phyloP scores from a whole-genome alignment of 2,329 filamentous ascomycete genomes.

The Epichloe baconii region DNA sequence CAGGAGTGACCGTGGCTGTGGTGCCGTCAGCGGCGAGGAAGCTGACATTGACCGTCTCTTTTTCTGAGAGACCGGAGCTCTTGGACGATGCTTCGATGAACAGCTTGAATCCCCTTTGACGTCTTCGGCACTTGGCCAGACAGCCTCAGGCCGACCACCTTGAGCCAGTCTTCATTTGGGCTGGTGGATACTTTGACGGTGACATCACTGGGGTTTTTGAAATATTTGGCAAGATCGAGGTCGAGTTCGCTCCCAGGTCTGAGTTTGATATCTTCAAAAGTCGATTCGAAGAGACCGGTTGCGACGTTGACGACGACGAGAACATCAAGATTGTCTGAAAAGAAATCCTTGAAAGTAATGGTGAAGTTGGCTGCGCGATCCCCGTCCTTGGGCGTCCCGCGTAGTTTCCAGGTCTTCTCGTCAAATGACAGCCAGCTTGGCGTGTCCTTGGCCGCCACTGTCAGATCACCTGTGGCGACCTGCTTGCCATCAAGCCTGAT shows the following conservation, averaged over 20 bases:
- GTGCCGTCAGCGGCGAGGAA: slow-evolving; percentile 18
- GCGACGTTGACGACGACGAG: slow-evolving; percentile 29
- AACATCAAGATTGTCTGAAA: slow-evolving; percentile 45
- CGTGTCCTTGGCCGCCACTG: slow-evolving; percentile 34
- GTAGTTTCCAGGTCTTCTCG: slow-evolving; percentile 43
- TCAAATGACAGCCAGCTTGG: slow-evolving; percentile 63
- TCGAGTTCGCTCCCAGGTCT: slow-evolving; percentile 28
- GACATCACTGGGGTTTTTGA: slow-evolving; percentile 26
- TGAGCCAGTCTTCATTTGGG: slow-evolving; percentile 31
- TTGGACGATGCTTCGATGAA: slow-evolving; percentile 21
- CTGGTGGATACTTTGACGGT: slow-evolving; percentile 22
- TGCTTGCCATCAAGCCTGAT: slow-evolving; percentile 46
- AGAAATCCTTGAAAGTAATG: slow-evolving; percentile 45
- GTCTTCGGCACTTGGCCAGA: slow-evolving; percentile 27
- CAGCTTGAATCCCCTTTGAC: slow-evolving; percentile 17
- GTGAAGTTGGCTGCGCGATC: slow-evolving; percentile 49
- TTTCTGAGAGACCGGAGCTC: slow-evolving; percentile 21
- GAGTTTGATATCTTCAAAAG: slow-evolving; percentile 26
- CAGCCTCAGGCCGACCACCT: slow-evolving; percentile 24
- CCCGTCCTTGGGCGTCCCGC: slow-evolving; percentile 48
- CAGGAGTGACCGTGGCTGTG: slow-evolving; percentile 11
- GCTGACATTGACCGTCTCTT: slow-evolving; percentile 23
- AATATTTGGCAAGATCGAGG: slow-evolving; percentile 29
- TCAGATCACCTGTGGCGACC: slow-evolving; percentile 36
- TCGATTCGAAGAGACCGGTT: slow-evolving; percentile 26